These are phyloP conservation scores for Collybiopsis luxurians DNA, from an alignment of 768 basidiomycete genomes.

Conservation along the genomic window DNA sequence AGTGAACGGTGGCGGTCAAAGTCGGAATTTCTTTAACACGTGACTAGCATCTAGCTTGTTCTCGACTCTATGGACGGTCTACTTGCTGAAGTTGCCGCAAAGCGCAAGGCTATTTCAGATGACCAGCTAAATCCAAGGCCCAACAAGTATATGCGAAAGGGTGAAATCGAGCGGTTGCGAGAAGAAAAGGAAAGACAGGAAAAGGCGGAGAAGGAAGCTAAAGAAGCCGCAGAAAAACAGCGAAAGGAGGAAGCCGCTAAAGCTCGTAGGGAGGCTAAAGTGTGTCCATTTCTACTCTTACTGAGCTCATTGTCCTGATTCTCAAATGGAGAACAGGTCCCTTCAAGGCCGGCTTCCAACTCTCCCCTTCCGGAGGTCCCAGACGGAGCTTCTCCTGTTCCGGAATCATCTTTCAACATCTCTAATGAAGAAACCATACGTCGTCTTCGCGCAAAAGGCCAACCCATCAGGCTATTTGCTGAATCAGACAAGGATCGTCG, in stretches of 20 bases:
- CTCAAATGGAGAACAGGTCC: conserved; percentile 46
- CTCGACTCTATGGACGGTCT: conserved; percentile 75
- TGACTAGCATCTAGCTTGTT: conserved; percentile 21
- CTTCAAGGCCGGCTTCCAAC: conserved; percentile 38
- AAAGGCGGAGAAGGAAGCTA: conserved; percentile 30
- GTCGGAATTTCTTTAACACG: conserved; percentile 34
- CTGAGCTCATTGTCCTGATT: conserved; percentile 27
- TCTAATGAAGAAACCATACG: conserved; percentile 91
- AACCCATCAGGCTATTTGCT: conserved; percentile 92
- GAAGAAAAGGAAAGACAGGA: conserved; percentile 44
- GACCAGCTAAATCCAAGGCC: conserved; percentile 38
- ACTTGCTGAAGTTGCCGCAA: conserved; percentile 82
- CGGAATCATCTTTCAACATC: conserved; percentile 73
- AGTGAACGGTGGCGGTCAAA: conserved; percentile 23
- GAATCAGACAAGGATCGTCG: conserved; percentile 94
- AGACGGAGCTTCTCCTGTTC: conserved; percentile 34
- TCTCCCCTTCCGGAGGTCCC: conserved; percentile 30
- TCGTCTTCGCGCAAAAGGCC: conserved; percentile 85
- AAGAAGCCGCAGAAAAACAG: conserved; percentile 30
- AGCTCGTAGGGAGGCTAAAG: conserved; percentile 33
- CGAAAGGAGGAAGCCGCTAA: conserved; percentile 15
- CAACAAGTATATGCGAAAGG: conserved; percentile 86
- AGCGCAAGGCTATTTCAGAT: conserved; percentile 75
- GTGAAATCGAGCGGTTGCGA: conserved; percentile 79
- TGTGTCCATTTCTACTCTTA: conserved; percentile 28